Conservation (phyloP, 1,284 basidiomycete genomes). For the Ustilago crameri region DNA sequence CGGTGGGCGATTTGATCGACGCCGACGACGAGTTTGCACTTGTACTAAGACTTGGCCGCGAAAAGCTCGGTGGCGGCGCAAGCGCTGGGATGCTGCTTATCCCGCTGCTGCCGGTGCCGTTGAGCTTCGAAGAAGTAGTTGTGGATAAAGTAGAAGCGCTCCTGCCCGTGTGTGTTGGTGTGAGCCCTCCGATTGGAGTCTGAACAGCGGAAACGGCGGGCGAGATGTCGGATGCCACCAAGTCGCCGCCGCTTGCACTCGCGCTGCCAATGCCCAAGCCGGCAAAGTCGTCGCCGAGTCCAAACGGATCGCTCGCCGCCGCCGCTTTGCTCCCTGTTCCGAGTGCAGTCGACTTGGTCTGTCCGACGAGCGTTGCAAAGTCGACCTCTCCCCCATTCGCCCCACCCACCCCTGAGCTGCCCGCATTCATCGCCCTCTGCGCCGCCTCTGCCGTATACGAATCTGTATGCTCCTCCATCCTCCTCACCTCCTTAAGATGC, state of each 20-base stretch:
- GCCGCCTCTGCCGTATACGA: constrained; percentile 27
- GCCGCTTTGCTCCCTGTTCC: constrained; percentile 8
- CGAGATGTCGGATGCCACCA: constrained; percentile 33
- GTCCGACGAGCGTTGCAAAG: constrained; percentile 63
- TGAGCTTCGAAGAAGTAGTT: background rate
- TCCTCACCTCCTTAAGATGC: constrained; percentile 50
- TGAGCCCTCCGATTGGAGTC: constrained; percentile 26
- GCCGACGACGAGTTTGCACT: constrained; percentile 15
- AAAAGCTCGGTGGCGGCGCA: constrained; percentile 27
- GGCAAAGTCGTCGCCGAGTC: constrained; percentile 38
- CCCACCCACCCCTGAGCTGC: constrained; percentile 23
- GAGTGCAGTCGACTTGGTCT: constrained; percentile 29
- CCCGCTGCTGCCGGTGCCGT: background rate
- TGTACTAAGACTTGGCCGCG: constrained; percentile 6
- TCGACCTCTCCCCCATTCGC: constrained; percentile 61
- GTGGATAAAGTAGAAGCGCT: constrained; percentile 1
- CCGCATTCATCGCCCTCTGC: background rate
- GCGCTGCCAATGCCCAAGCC: background rate
- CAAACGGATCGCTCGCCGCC: constrained; percentile 49
- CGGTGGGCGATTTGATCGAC: constrained; percentile 3
- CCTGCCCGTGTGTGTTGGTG: constrained; percentile 42
- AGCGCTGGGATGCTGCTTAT: constrained; percentile 11
- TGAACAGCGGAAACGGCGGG: constrained; percentile 22
- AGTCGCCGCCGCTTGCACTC: background rate
- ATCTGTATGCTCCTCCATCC: constrained; percentile 62